A percentile compares a stretch with the other conserved stretches of the same genome.
Conservation (phyloP, 257 asterid species). For the Solanum clarkiae region DNA sequence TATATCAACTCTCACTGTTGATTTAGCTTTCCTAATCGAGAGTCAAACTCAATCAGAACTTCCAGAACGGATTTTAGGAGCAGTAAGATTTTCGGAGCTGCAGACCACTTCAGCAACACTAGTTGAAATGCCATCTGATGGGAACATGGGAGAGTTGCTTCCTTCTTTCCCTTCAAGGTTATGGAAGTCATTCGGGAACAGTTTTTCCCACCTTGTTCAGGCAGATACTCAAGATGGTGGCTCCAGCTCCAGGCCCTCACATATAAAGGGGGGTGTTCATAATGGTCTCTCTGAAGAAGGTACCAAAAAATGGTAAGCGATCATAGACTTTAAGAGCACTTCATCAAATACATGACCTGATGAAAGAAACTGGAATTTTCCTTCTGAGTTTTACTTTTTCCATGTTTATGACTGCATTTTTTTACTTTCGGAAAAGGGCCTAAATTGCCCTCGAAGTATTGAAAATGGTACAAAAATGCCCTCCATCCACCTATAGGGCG, state of each 20-base stretch:
- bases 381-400: not conserved
- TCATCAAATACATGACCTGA: not conserved
- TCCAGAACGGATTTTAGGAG: conserved; percentile 75
- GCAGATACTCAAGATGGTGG: conserved; percentile 27
- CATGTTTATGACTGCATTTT: not conserved
- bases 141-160: conserved; percentile 12
- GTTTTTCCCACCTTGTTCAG: conserved; percentile 33
- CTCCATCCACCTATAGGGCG: too few relatives aligned
- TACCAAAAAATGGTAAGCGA: conserved; percentile 17
- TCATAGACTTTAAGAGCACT: not conserved
- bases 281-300: conserved; percentile 12
- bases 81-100: conserved; percentile 64
- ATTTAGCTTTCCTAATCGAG: conserved; percentile 82
- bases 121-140: conserved; percentile 29
- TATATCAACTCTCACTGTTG: conserved; percentile 42
- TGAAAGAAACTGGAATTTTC: not conserved
- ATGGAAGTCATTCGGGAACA: conserved; percentile 52
- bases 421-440: not conserved
- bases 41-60: conserved; percentile 56
- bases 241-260: conserved; percentile 3
- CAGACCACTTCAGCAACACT: conserved; percentile 31
- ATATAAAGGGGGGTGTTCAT: conserved; percentile 11
- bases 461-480: too few relatives aligned
- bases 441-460: too few relatives aligned
- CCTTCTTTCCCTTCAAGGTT: conserved; percentile 34